Evolutionary conservation across 345 rosid species (phyloP).

Genomic region (Leavenworthia alabamica): DNA sequence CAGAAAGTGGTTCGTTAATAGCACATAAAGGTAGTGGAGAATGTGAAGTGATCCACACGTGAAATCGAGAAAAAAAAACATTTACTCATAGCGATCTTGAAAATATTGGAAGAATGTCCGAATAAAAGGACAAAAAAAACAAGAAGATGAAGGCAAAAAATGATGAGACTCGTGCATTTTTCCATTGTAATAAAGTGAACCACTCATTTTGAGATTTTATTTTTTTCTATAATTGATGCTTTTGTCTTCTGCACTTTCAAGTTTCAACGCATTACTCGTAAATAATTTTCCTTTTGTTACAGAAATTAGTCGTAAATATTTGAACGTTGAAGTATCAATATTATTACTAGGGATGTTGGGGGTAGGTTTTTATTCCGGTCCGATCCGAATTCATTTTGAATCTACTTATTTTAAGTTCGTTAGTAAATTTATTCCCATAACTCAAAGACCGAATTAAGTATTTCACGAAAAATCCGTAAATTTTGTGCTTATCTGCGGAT

Average conservation of each 20-base stretch:
- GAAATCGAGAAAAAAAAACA: constrained; percentile 30
- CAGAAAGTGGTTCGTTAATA: too few species aligned
- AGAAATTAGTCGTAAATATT: not conserved
- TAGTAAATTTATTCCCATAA: too few species aligned
- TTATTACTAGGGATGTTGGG: too few species aligned
- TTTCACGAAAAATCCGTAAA: too few species aligned
- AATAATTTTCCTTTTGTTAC: not conserved
- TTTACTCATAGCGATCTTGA: constrained; percentile 22
- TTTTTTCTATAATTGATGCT: not conserved
- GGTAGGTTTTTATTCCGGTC: too few species aligned
- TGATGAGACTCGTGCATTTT: constrained; percentile 31
- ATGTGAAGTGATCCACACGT: constrained; percentile 50
- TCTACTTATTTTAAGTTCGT: too few species aligned
- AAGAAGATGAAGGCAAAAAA: not conserved
- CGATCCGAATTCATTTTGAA: too few species aligned
- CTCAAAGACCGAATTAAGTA: too few species aligned
- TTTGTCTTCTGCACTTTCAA: not conserved
- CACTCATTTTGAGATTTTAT: not conserved
- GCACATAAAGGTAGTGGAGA: constrained; percentile 17
- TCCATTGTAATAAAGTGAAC: constrained; percentile 17
- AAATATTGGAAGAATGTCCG: constrained; percentile 3
- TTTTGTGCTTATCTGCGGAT: too few species aligned
- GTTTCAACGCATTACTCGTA: not conserved
- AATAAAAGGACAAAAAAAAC: not conserved
- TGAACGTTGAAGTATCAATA: not conserved